Base-by-base conservation (phyloP, 2,329 filamentous ascomycete species). In the Ceratocystiopsis sp. region DNA sequence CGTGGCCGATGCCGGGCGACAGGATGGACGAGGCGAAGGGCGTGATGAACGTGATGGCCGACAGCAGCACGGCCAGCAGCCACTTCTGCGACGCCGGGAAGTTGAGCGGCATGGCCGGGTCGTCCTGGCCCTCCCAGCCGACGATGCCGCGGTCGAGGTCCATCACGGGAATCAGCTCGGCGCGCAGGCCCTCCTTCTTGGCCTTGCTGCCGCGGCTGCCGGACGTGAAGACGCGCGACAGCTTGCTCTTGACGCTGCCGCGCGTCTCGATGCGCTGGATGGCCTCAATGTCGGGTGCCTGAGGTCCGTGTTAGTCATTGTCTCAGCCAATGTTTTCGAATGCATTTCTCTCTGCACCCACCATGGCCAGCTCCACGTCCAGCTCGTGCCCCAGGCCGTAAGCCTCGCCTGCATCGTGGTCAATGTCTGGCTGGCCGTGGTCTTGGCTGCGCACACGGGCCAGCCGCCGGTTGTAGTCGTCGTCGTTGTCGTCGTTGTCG, bases 1-100 rank as follows among this genome's bases (percentile, higher is more conserved):
- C 55, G 33, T 58, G 54, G 1, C 47, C 45, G 42, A 70, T 66
- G 32, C 66, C 67, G 3, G 69, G 69, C 1, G 69, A 63, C 17
- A 72, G 57, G 43, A 80, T 78, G 1, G 75, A 75, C 8, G 75
- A 78, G 0, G 75, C 73, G 21, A 80, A 71, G 0, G 77, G 75
- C 0, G 75, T 78, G 52, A 80, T 71, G 49, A 80, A 70, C 10
- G 75, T 78, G 53, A 78, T 78, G 48, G 62, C 59, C 0, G 73
- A 67, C 17, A 80, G 65, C 17, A 73, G 64, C 40, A 65, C 55
- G 8, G 71, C 67, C 33, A 71, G 66, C 16, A 66, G 55, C 74
- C 75, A 79, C 59, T 78, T 79, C 50, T 66, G 69, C 16, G 55
- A 54, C 8, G 51, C 52, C 2, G 66, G 49, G 60, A 78, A 77